These are phyloP conservation scores for Salix caprea DNA, from an alignment of 345 rosid species.

Conservation along the genomic window DNA sequence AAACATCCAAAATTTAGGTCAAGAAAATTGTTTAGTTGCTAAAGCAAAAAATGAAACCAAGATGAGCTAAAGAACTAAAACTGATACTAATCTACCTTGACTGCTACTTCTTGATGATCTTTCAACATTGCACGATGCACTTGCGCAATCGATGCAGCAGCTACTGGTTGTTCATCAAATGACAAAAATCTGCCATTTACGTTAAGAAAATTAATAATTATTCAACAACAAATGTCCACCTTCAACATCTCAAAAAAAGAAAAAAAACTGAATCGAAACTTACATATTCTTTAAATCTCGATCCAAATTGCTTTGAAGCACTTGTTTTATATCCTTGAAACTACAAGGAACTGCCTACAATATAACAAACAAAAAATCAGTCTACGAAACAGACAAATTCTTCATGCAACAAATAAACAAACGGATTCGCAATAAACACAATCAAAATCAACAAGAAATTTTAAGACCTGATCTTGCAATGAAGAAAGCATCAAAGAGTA, in stretches of 20 bases:
- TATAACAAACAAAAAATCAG: slow-evolving; percentile 11
- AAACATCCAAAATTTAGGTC: not conserved
- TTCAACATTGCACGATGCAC: slow-evolving; percentile 72
- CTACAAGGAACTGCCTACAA: slow-evolving; percentile 71
- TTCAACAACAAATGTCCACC: slow-evolving; percentile 2
- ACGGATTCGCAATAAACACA: not conserved
- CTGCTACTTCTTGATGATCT: slow-evolving; percentile 64
- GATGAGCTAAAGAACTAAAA: not conserved
- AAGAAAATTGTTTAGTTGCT: not conserved
- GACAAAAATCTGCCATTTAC: slow-evolving; percentile 55
- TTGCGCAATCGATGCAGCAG: slow-evolving; percentile 97
- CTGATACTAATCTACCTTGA: slow-evolving; percentile 50
- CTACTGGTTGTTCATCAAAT: slow-evolving; percentile 81
- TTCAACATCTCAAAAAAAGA: not conserved
- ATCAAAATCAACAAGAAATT: not conserved
- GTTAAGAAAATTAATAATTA: not conserved
- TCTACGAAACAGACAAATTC: slow-evolving; percentile 4
- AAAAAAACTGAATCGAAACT: slow-evolving; percentile 17
- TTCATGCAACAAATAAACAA: not conserved
- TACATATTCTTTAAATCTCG: slow-evolving; percentile 55
- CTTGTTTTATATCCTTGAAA: slow-evolving; percentile 57
- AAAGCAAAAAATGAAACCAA: not conserved
- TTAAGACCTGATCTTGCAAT: slow-evolving; percentile 69
- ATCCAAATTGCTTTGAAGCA: slow-evolving; percentile 50
- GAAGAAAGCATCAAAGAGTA: slow-evolving; percentile 64